Base-by-base conservation (phyloP, 495 filamentous ascomycete genomes). In the Aspergillus affinis region DNA sequence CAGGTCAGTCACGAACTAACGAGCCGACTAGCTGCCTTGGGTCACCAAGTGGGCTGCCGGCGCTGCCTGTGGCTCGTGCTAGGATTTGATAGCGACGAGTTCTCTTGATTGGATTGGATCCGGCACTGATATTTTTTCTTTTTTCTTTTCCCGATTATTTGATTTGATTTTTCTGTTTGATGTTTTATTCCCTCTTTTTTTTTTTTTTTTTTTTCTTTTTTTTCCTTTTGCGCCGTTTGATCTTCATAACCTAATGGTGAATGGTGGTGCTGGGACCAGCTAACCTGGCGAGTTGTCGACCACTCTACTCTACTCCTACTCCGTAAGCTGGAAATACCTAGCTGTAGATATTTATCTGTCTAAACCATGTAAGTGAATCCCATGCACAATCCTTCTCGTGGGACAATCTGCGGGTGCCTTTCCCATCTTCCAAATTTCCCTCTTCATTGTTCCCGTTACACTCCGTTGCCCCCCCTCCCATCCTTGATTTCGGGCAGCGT, bases 401-500 rank as follows among this genome's bases (percentile, higher is more conserved):
- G 23, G 10, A 49, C 9, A 20, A 49, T 20, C 18, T 19, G 47
- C 18, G 23, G 47, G 23, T 49, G 47, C 18, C 23, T 20, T 20
- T 49, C 47, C 13, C 47, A 32, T 7, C 7, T 32, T 8, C 29
- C 29, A 8, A 8, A 4, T 8, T 7, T 7, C 29, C 54, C 54
- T 48, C 54, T 47, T 56, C 54, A 23, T 46, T 23, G 10, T 18
- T 48, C 5, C n/a, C n/a, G n/a, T n/a, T n/a, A n/a, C n/a, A n/a
- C n/a, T n/a, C n/a, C n/a, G n/a, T n/a, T n/a, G n/a, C n/a, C 27
- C 26, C 47, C 47, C 29, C 10, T 32, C 29, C 29, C 29, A 51
- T 44, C 58, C 58, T 60, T 54, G 44, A 48, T 48, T 49, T 60
- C 51, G 58, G 58, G 58, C 58, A 54, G 51, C 17, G 26, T 53